Percentiles rank a stretch among this genome's conserved stretches.
Evolutionary conservation across 179 eudicot genomes (phyloP).

Genomic region (Patellifolia procumbens): DNA sequence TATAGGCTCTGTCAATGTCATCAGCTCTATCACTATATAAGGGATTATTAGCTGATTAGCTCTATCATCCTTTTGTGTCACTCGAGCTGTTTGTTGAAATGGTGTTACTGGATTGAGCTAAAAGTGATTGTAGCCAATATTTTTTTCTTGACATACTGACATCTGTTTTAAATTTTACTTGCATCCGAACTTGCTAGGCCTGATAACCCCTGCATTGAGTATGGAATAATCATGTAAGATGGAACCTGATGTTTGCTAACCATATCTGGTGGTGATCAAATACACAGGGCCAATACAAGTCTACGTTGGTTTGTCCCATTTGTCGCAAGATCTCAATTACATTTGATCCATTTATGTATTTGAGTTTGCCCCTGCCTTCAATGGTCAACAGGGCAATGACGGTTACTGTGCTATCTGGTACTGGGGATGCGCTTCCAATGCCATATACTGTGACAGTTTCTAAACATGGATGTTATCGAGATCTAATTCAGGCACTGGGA

Average conservation of each 20-base stretch:
- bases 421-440: slow-evolving; percentile 87
- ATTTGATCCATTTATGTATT: slow-evolving; percentile 98
- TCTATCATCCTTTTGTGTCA: neutral
- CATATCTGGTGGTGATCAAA: slow-evolving; percentile 21
- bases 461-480: slow-evolving; percentile 74
- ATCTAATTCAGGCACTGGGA: slow-evolving; percentile 69
- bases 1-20: too few relatives aligned
- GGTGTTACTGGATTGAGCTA: neutral
- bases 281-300: slow-evolving; percentile 96
- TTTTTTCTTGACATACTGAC: too few relatives aligned
- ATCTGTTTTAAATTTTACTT: neutral
- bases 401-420: slow-evolving; percentile 72
- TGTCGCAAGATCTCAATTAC: slow-evolving; percentile 87
- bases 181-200: neutral
- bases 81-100: neutral
- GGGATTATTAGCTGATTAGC: too few relatives aligned
- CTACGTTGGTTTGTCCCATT: slow-evolving; percentile 89
- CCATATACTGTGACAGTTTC: slow-evolving; percentile 79
- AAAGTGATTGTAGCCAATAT: neutral
- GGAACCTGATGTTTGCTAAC: slow-evolving; percentile 15
- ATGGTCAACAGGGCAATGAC: slow-evolving; percentile 77
- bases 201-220: neutral
- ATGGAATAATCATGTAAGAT: neutral
- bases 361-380: slow-evolving; percentile 93
- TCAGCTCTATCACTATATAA: too few relatives aligned